Conservation (phyloP, 2,329 filamentous ascomycete genomes). For the Ascochyta pisi region DNA sequence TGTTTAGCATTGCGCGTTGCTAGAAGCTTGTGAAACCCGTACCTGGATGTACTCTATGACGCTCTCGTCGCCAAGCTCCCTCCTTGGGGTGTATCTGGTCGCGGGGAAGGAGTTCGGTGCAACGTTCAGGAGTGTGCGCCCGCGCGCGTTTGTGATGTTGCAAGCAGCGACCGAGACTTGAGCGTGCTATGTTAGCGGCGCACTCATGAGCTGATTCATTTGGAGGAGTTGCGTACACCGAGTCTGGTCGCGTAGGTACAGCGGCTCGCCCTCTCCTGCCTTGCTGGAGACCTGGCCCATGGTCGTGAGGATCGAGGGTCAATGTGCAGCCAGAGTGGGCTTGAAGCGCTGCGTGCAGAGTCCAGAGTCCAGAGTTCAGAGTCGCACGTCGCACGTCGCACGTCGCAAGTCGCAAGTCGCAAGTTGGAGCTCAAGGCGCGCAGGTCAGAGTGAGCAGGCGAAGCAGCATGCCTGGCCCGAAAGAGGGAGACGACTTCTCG, state of each 20-base stretch:
- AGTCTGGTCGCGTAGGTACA: conserved; percentile 91
- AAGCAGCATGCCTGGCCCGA: conserved; percentile 40
- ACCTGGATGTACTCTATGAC: conserved; percentile 94
- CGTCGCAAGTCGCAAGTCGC: conserved; percentile 1
- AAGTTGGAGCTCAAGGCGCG: conserved; percentile 36
- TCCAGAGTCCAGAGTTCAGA: not conserved
- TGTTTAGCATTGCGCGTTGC: conserved; percentile 18
- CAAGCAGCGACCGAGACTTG: conserved; percentile 88
- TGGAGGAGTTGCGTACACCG: conserved; percentile 68
- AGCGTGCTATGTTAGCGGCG: conserved; percentile 35
- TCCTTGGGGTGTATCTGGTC: conserved; percentile 74
- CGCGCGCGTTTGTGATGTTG: conserved; percentile 78
- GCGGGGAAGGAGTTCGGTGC: conserved; percentile 88
- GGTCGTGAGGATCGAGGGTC: conserved; percentile 24
- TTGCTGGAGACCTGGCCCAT: conserved; percentile 96
- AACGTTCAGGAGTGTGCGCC: conserved; percentile 78
- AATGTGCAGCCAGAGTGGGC: conserved; percentile 22
- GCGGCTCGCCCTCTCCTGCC: conserved; percentile 74
- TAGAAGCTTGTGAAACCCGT: conserved; percentile 26
- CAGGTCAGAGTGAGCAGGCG: conserved; percentile 30
- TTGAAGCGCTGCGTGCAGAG: conserved; percentile 19
- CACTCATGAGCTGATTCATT: conserved; percentile 1
- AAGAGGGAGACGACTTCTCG: conserved; percentile 19
- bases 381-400: too few species aligned
- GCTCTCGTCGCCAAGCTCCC: conserved; percentile 74